These are phyloP conservation scores for Pilasporangium apinafurcum DNA, from an alignment of 352 stramenopile genomes.

Conservation along the genomic window DNA sequence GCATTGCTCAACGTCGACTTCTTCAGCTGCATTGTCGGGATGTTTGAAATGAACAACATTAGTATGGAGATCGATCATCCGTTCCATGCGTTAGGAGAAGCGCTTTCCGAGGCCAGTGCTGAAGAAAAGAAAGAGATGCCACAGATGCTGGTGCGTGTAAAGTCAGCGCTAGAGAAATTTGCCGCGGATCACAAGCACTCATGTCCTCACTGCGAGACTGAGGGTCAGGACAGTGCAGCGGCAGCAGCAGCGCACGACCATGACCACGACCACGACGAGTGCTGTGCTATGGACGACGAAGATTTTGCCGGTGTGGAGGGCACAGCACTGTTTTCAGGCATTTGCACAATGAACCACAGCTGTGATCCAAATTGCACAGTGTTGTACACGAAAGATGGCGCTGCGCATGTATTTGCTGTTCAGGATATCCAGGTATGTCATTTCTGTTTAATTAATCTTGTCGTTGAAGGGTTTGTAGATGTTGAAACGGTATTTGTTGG, in stretches of 20 bases:
- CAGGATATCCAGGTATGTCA: slow-evolving; percentile 61
- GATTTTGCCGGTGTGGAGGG: slow-evolving; percentile 94
- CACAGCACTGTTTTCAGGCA: slow-evolving; percentile 89
- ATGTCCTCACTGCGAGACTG: too few species aligned
- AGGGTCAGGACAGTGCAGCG: slow-evolving; percentile 19
- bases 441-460: too few species aligned
- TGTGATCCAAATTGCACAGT: slow-evolving; percentile 91
- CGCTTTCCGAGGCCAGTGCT: slow-evolving; percentile 38
- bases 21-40: slow-evolving; percentile 88
- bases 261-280: slow-evolving; percentile 19
- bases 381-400: slow-evolving; percentile 80
- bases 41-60: slow-evolving; percentile 98
- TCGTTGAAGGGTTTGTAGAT: too few species aligned
- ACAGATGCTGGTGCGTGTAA: slow-evolving; percentile 49
- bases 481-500: slow-evolving; percentile 1
- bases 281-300: slow-evolving; percentile 45
- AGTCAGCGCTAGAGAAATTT: slow-evolving; percentile 63
- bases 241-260: slow-evolving; percentile 11
- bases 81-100: slow-evolving; percentile 62
- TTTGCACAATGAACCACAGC: slow-evolving; percentile 97
- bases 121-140: slow-evolving; percentile 66
- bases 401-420: slow-evolving; percentile 65
- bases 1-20: slow-evolving; percentile 71
- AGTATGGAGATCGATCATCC: slow-evolving; percentile 89
- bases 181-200: slow-evolving; percentile 42